These are phyloP conservation scores for Pythium coloratum DNA, from an alignment of 352 stramenopile species.

Conservation along the genomic window DNA sequence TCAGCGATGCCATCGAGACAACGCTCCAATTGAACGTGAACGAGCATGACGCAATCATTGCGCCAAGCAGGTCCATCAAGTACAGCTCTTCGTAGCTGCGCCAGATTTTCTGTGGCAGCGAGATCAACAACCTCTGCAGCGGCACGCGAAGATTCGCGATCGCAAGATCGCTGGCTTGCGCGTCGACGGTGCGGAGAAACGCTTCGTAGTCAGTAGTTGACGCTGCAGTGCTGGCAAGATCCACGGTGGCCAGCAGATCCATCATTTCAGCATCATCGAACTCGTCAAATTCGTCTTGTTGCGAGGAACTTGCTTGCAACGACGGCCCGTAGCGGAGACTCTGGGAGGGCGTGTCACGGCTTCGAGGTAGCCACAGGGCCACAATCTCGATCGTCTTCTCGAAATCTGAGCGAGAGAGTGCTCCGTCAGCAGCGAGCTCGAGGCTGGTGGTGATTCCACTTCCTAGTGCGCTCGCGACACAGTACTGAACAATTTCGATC, in stretches of 20 bases:
- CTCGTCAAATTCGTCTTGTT: conserved; percentile 36
- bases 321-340: conserved; percentile 5
- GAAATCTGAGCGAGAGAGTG: conserved; percentile 2
- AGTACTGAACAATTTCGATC: conserved; percentile 1
- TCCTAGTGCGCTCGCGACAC: neutral
- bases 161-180: conserved; percentile 8
- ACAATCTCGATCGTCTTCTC: conserved; percentile 42
- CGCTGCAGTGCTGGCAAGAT: conserved; percentile 34
- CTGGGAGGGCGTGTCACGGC: neutral
- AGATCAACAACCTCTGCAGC: conserved; percentile 60
- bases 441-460: conserved; percentile 47
- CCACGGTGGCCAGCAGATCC: conserved; percentile 41
- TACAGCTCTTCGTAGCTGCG: conserved; percentile 55
- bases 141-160: conserved; percentile 35
- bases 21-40: conserved; percentile 67
- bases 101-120: conserved; percentile 36
- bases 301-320: neutral
- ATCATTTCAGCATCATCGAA: conserved; percentile 53
- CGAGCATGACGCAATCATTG: conserved; percentile 54
- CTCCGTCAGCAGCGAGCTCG: conserved; percentile 24
- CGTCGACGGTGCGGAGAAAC: conserved; percentile 2
- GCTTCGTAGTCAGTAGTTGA: neutral
- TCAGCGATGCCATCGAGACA: conserved; percentile 37
- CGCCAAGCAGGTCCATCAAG: conserved; percentile 63
- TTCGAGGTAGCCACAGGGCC: conserved; percentile 19